Percentiles rank a stretch among this genome's conserved stretches.
phyloP scores from a whole-genome alignment of 192 early-diverging fungal species.

The Mortierella hygrophila region DNA sequence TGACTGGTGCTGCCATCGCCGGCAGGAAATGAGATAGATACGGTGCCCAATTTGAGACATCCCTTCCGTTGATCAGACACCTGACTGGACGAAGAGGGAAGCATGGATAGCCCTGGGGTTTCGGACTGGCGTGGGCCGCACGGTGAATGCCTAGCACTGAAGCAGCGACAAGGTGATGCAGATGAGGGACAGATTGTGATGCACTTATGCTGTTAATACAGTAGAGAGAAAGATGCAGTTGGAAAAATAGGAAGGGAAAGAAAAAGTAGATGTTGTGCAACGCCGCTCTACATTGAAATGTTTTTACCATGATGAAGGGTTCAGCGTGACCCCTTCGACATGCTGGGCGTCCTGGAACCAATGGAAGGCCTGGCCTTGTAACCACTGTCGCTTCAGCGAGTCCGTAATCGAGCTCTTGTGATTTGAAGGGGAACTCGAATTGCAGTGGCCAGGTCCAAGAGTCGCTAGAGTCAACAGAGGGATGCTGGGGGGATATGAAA shows the following conservation, averaged over 20 bases:
- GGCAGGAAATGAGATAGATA: neutral
- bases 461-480: neutral
- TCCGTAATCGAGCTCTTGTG: slow-evolving; percentile 21
- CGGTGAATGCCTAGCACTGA: neutral
- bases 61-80: neutral
- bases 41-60: neutral
- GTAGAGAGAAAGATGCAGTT: too few relatives aligned
- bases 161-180: neutral
- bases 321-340: slow-evolving; percentile 8
- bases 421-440: slow-evolving; percentile 1
- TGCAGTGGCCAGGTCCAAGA: neutral
- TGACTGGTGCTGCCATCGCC: neutral
- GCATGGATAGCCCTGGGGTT: neutral
- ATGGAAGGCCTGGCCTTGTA: slow-evolving; percentile 15
- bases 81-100: neutral
- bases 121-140: neutral
- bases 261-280: neutral
- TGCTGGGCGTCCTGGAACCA: slow-evolving; percentile 21
- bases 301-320: slow-evolving; percentile 11
- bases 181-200: too few relatives aligned
- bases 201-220: too few relatives aligned
- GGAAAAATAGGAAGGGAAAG: too few relatives aligned
- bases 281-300: neutral
- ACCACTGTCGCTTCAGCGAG: slow-evolving; percentile 8
- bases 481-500: slow-evolving; percentile 14